Conservation (phyloP, 1,284 basidiomycete species). For the Crucibulum parvulum region DNA sequence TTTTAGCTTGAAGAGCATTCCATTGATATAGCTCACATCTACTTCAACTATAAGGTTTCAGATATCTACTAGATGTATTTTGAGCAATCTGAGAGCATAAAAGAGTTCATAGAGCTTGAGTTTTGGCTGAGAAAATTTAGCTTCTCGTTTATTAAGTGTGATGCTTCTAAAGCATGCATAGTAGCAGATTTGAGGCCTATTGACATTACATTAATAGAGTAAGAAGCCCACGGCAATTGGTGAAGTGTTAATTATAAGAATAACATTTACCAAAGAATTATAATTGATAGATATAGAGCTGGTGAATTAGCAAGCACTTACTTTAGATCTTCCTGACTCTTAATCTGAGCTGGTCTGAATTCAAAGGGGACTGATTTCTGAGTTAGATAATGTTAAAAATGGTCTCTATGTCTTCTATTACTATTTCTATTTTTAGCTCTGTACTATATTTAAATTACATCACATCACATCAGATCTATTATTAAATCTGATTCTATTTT, state of each 20-base stretch:
- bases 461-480: no score
- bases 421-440: no score
- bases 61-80: slow-evolving; percentile 38
- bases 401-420: no score
- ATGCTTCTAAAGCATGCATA: slow-evolving; percentile 41
- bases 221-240: slow-evolving; percentile 37
- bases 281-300: no score
- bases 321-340: no score
- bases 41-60: slow-evolving; percentile 43
- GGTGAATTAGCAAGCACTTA: no score
- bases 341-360: no score
- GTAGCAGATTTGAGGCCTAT: slow-evolving; percentile 7
- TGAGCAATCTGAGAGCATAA: slow-evolving; percentile 27
- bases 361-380: no score
- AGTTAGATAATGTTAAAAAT: slow-evolving; percentile 4
- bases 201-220: slow-evolving; percentile 11
- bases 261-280: no score
- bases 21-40: slow-evolving; percentile 46
- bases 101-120: slow-evolving; percentile 48
- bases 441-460: no score
- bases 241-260: no score
- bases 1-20: slow-evolving; percentile 46
- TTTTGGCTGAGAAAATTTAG: slow-evolving; percentile 47
- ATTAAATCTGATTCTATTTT: no score
- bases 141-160: slow-evolving; percentile 39